Evolutionary conservation across 78 protist genomes (phyloP).

Genomic region (Blattamonas nauphoetae): DNA sequence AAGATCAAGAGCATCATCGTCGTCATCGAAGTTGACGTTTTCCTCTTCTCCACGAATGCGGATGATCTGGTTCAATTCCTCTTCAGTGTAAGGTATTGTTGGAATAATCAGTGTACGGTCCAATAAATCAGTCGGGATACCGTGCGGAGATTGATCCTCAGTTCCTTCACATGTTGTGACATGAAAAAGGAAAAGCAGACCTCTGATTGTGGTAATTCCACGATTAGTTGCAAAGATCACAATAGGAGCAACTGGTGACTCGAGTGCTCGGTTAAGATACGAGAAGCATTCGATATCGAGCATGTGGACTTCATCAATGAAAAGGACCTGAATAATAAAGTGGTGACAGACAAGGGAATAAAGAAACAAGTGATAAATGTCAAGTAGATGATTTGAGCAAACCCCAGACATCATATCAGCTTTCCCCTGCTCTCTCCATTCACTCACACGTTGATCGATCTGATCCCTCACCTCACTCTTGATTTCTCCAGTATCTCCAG

Average conservation of each 20-base stretch:
- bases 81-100: slow-evolving; percentile 57
- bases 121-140: slow-evolving; percentile 91
- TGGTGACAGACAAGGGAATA: too few species aligned
- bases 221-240: slow-evolving; percentile 90
- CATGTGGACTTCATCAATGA: slow-evolving; percentile 98
- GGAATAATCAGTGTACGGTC: slow-evolving; percentile 76
- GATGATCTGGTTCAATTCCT: slow-evolving; percentile 30
- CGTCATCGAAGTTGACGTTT: slow-evolving; percentile 85
- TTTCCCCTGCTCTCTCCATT: slow-evolving; percentile 95
- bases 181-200: slow-evolving; percentile 74
- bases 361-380: too few species aligned
- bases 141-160: slow-evolving; percentile 66
- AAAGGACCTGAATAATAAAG: slow-evolving; percentile 73
- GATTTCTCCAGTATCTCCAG: slow-evolving; percentile 91
- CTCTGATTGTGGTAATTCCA: slow-evolving; percentile 82
- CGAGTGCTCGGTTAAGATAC: slow-evolving; percentile 91
- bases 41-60: slow-evolving; percentile 73
- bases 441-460: slow-evolving; percentile 84
- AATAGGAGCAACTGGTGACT: slow-evolving; percentile 81
- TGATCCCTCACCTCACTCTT: slow-evolving; percentile 82
- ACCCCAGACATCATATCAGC: slow-evolving; percentile 95
- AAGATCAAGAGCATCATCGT: slow-evolving; percentile 65
- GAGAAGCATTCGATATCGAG: slow-evolving; percentile 97
- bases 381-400: not conserved
- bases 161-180: not conserved